These are phyloP conservation scores for Fusarium camptoceras DNA, from an alignment of 2,329 filamentous ascomycete species.

Conservation along the genomic window DNA sequence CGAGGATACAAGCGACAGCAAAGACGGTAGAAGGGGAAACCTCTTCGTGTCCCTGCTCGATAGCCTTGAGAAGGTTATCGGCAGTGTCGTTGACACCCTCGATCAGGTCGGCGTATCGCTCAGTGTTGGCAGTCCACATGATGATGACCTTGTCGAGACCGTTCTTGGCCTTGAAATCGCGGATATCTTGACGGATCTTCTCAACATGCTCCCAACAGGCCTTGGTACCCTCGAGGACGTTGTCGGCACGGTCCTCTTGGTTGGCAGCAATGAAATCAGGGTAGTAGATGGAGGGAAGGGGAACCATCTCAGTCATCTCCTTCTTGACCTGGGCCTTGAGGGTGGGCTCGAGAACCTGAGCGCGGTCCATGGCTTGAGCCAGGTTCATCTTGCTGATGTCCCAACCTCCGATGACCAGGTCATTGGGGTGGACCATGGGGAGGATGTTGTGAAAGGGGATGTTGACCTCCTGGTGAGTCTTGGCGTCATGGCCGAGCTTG, in stretches of 20 bases:
- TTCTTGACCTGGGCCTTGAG: slow-evolving; percentile 91
- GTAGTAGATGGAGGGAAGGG: slow-evolving; percentile 96
- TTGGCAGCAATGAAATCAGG: slow-evolving; percentile 99
- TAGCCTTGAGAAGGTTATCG: slow-evolving; percentile 89
- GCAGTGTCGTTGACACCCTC: slow-evolving; percentile 95
- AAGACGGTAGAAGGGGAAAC: slow-evolving; percentile 97
- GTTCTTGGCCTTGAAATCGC: slow-evolving; percentile 89
- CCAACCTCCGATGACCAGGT: slow-evolving; percentile 95
- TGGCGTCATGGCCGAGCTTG: slow-evolving; percentile 90
- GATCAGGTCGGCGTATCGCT: slow-evolving; percentile 91
- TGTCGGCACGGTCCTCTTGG: slow-evolving; percentile 96
- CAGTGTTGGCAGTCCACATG: slow-evolving; percentile 98
- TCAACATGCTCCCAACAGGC: slow-evolving; percentile 90
- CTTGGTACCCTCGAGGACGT: slow-evolving; percentile 84
- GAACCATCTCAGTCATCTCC: slow-evolving; percentile 90
- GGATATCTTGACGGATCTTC: slow-evolving; percentile 92
- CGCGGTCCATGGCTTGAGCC: slow-evolving; percentile 93
- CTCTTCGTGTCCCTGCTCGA: slow-evolving; percentile 87
- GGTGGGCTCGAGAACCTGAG: slow-evolving; percentile 93
- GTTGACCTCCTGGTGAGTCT: slow-evolving; percentile 90
- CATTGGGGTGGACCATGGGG: slow-evolving; percentile 97
- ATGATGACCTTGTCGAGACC: slow-evolving; percentile 94
- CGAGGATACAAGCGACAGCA: slow-evolving; percentile 92
- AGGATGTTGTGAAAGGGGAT: slow-evolving; percentile 94
- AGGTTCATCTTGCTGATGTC: slow-evolving; percentile 95